Conservation (phyloP, 257 asterid species). For the Echium plantagineum region DNA sequence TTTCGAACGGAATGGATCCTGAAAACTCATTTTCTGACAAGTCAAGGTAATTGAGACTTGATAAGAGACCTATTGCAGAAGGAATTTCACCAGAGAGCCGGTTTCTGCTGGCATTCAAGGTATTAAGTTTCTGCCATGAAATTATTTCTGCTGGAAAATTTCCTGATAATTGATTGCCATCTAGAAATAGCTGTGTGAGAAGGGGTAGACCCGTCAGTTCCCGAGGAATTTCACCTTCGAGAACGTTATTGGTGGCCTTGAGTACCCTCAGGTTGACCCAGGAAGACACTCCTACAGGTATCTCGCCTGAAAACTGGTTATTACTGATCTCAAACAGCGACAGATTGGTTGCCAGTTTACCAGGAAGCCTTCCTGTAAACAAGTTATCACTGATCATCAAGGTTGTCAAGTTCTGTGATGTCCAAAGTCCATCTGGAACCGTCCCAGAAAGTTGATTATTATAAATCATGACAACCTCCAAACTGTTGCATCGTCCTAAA, state of each 20-base stretch:
- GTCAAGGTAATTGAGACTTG: slow-evolving; percentile 39
- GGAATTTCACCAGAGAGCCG: slow-evolving; percentile 71
- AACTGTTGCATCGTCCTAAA: slow-evolving; percentile 41
- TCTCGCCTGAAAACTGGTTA: slow-evolving; percentile 57
- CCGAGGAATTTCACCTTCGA: slow-evolving; percentile 48
- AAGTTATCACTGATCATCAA: slow-evolving; percentile 38
- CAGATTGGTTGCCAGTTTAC: slow-evolving; percentile 22
- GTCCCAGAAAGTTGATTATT: slow-evolving; percentile 44
- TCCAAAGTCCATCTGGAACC: slow-evolving; percentile 64
- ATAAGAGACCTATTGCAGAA: slow-evolving; percentile 32
- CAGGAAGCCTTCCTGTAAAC: slow-evolving; percentile 59
- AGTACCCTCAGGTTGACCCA: slow-evolving; percentile 35
- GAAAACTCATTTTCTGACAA: slow-evolving; percentile 58
- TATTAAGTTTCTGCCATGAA: slow-evolving; percentile 52
- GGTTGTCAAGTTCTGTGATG: slow-evolving; percentile 12
- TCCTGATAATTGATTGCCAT: slow-evolving; percentile 62
- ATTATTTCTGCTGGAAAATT: slow-evolving; percentile 38
- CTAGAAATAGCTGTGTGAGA: slow-evolving; percentile 29
- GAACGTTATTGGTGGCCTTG: slow-evolving; percentile 49
- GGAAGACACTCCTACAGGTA: slow-evolving; percentile 47
- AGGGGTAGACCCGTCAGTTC: slow-evolving; percentile 46
- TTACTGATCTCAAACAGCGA: slow-evolving; percentile 35
- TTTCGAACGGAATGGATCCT: slow-evolving; percentile 51
- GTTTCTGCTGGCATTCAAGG: slow-evolving; percentile 45
- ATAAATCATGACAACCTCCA: slow-evolving; percentile 23